Percentiles rank a stretch among this genome's conserved stretches.
These are phyloP conservation scores for Prunus davidiana DNA, from an alignment of 306 rosid genomes.

Conservation along the genomic window DNA sequence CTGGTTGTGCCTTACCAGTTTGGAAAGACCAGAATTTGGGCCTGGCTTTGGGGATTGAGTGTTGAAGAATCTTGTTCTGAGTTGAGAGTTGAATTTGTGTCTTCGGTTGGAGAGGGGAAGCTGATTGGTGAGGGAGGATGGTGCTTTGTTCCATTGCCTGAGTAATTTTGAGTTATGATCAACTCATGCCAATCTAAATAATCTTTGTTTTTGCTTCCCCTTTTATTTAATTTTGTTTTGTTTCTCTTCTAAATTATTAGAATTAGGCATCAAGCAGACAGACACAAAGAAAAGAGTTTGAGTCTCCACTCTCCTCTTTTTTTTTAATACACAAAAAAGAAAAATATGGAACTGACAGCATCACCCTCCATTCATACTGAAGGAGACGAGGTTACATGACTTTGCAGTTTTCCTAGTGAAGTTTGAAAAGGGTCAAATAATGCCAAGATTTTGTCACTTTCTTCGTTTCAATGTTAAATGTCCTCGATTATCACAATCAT, in stretches of 20 bases:
- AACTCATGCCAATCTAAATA: not conserved
- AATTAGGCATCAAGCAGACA: too few relatives aligned
- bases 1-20: not conserved
- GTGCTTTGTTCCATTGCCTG: not conserved
- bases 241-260: not conserved
- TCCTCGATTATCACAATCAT: too few relatives aligned
- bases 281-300: too few relatives aligned
- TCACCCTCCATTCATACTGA: too few relatives aligned
- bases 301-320: too few relatives aligned
- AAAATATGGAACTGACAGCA: too few relatives aligned
- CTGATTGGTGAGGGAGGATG: not conserved
- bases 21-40: not conserved
- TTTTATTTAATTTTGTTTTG: not conserved
- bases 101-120: not conserved
- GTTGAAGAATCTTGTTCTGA: not conserved
- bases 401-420: too few relatives aligned
- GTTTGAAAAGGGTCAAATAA: too few relatives aligned
- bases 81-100: not conserved
- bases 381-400: too few relatives aligned
- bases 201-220: not conserved
- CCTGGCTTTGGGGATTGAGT: not conserved
- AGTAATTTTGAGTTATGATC: not conserved
- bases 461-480: too few relatives aligned
- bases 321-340: too few relatives aligned
- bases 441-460: too few relatives aligned